Conservation (phyloP, 2,329 filamentous ascomycete species). For the Aspergillus sp. region DNA sequence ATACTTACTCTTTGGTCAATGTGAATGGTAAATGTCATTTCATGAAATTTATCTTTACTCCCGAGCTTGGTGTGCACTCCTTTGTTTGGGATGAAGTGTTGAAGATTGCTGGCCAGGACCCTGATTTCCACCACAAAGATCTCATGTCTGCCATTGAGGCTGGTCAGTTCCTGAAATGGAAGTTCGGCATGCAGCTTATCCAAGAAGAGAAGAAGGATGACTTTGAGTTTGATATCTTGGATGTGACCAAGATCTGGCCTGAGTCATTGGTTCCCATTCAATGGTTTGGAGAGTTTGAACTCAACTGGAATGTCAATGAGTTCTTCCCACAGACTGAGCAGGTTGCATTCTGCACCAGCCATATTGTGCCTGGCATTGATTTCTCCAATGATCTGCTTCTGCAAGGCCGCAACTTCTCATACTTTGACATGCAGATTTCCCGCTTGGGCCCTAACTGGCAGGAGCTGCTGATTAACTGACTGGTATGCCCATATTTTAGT, state of each 20-base stretch:
- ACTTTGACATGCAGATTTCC: conserved; percentile 49
- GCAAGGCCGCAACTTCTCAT: conserved; percentile 65
- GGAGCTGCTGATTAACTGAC: conserved; percentile 68
- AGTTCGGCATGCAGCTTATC: conserved; percentile 72
- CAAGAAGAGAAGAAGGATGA: conserved; percentile 62
- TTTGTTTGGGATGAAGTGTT: conserved; percentile 58
- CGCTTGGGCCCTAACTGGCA: conserved; percentile 68
- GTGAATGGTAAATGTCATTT: conserved; percentile 25
- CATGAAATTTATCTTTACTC: conserved; percentile 29
- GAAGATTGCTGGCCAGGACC: conserved; percentile 65
- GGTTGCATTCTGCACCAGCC: conserved; percentile 70
- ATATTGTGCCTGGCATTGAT: conserved; percentile 70
- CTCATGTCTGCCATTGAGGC: conserved; percentile 65
- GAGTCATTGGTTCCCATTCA: conserved; percentile 66
- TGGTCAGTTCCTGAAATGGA: conserved; percentile 66
- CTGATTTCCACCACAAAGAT: conserved; percentile 75
- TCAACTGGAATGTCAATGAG: conserved; percentile 73
- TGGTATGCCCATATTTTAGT: conserved; percentile 66
- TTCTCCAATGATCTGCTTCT: conserved; percentile 67
- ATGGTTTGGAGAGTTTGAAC: conserved; percentile 69
- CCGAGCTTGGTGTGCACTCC: conserved; percentile 27
- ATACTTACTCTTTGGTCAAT: conserved; percentile 27
- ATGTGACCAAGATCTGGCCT: conserved; percentile 79
- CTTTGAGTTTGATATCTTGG: conserved; percentile 78
- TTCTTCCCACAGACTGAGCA: conserved; percentile 79